Percentiles rank a stretch among this genome's conserved stretches.
Evolutionary conservation across 1,284 basidiomycete genomes (phyloP).

Genomic region (Thelephora terrestris): DNA sequence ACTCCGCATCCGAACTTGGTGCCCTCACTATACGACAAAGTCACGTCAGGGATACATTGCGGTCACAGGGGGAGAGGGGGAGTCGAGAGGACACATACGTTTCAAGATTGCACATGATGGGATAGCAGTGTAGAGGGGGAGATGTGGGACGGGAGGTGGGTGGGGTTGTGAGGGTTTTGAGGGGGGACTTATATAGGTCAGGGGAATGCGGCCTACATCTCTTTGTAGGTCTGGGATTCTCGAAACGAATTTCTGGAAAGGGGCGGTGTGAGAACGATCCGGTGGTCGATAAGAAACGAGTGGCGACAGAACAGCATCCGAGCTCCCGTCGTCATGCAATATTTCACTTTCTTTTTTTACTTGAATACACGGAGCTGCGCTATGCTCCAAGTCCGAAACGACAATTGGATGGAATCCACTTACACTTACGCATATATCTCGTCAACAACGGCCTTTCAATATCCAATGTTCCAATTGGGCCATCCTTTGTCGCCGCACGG

Average conservation of each 20-base stretch:
- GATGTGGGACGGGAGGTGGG: not conserved
- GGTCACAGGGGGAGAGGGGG: constrained; percentile 30
- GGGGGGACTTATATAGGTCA: not conserved
- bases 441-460: not conserved
- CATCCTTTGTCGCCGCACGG: not conserved
- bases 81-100: constrained; percentile 39
- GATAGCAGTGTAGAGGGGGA: constrained; percentile 2
- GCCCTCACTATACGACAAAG: constrained; percentile 47
- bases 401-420: too few species aligned
- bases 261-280: constrained; percentile 5
- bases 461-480: not conserved
- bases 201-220: not conserved
- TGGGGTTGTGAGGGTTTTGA: not conserved
- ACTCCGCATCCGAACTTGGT: constrained; percentile 65
- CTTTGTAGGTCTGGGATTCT: not conserved
- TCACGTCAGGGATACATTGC: constrained; percentile 69
- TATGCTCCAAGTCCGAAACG: too few species aligned
- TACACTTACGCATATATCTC: too few species aligned
- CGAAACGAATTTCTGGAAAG: constrained; percentile 7
- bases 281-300: constrained; percentile 5
- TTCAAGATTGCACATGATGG: constrained; percentile 59
- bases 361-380: too few species aligned
- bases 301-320: too few species aligned
- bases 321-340: too few species aligned
- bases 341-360: too few species aligned